A percentile compares a stretch with the other conserved stretches of the same genome.
phyloP scores from a whole-genome alignment of 225 moss, liverwort and hornwort species.

The Physcomitrellopsis africana region DNA sequence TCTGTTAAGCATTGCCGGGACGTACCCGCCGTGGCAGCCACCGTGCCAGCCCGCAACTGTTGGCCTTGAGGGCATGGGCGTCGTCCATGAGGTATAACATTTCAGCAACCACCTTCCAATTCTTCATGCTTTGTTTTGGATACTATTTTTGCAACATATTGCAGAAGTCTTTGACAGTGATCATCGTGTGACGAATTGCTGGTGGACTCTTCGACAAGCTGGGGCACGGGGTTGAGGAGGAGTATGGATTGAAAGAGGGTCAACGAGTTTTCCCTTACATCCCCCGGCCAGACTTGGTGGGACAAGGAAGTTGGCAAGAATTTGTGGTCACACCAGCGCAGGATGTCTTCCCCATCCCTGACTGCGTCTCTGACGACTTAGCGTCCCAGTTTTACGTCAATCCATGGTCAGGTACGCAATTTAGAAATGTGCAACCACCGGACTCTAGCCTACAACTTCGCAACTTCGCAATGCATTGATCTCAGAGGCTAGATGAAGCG shows the following conservation, averaged over 20 bases:
- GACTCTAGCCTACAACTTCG: too few species aligned
- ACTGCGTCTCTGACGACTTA: constrained; percentile 32
- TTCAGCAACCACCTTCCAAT: not conserved
- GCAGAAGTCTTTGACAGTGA: not conserved
- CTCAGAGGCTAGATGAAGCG: too few species aligned
- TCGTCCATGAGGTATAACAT: constrained; percentile 32
- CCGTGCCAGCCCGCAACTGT: constrained; percentile 35
- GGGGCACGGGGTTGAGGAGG: constrained; percentile 35
- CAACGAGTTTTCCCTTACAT: constrained; percentile 47
- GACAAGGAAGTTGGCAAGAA: constrained; percentile 51
- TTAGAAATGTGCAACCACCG: too few species aligned
- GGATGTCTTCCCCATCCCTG: constrained; percentile 36
- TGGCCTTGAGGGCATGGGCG: constrained; percentile 49
- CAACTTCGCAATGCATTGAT: too few species aligned
- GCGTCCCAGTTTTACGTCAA: constrained; percentile 47
- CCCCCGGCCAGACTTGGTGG: constrained; percentile 29
- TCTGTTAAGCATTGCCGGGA: constrained; percentile 33
- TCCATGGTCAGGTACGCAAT: constrained; percentile 41
- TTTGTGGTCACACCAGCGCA: constrained; percentile 40
- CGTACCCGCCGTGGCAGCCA: constrained; percentile 37
- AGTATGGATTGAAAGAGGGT: constrained; percentile 34
- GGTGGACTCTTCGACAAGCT: constrained; percentile 19
- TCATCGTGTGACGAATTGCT: too few species aligned
- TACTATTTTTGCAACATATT: not conserved
- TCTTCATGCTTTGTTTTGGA: not conserved